Conservation (phyloP, 139 green algal genomes). For the Micromonas commoda region DNA sequence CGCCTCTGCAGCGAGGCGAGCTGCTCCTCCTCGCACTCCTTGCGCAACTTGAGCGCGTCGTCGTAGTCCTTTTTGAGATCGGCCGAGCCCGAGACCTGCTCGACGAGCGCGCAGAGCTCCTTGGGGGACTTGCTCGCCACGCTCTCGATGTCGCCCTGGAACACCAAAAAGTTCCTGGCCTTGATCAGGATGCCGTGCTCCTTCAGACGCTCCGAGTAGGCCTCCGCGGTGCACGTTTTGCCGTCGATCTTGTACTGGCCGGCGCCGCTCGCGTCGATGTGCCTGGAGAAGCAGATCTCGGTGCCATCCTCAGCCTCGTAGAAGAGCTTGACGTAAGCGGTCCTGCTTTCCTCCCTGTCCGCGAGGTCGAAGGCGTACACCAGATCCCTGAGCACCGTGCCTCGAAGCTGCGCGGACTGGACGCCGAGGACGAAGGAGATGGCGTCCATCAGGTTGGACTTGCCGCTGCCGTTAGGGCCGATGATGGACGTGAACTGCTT, state of each 20-base stretch:
- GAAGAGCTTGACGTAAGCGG: conserved; percentile 60
- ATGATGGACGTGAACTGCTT: conserved; percentile 86
- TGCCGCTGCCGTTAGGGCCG: conserved; percentile 87
- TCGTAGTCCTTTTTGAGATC: conserved; percentile 64
- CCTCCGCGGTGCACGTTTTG: conserved; percentile 64
- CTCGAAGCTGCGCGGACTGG: conserved; percentile 69
- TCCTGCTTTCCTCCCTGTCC: neutral
- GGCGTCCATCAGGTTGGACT: conserved; percentile 98
- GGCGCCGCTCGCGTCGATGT: conserved; percentile 55
- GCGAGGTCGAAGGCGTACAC: conserved; percentile 71
- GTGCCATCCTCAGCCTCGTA: conserved; percentile 47
- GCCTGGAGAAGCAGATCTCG: conserved; percentile 66
- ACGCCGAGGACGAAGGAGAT: conserved; percentile 97
- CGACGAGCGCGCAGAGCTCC: conserved; percentile 81
- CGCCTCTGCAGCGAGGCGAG: conserved; percentile 64
- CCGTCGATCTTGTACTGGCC: conserved; percentile 72
- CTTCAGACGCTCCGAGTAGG: conserved; percentile 72
- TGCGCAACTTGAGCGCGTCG: conserved; percentile 46
- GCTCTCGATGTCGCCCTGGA: conserved; percentile 97
- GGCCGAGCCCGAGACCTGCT: conserved; percentile 76
- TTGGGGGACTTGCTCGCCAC: conserved; percentile 71
- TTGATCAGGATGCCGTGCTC: conserved; percentile 84
- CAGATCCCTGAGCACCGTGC: conserved; percentile 77
- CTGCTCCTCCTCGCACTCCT: conserved; percentile 57
- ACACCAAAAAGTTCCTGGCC: conserved; percentile 96